Evolutionary conservation across 1,139 yeast genomes (phyloP).

Genomic region (Suhomyces guaymorum): DNA sequence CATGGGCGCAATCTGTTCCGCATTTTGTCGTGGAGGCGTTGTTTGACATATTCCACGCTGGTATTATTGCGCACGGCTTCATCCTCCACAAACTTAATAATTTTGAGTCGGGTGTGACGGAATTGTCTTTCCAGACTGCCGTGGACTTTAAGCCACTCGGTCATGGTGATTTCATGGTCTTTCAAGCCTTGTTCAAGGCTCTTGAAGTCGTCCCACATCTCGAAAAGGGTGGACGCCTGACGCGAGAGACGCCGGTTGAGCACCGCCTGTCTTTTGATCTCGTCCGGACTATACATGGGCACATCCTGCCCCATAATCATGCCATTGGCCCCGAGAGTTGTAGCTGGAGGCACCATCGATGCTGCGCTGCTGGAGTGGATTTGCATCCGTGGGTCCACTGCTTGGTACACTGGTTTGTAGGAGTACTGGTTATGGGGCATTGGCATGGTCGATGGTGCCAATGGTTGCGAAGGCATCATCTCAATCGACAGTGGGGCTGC

Average conservation of each 20-base stretch:
- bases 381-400: not conserved
- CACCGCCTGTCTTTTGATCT: constrained; percentile 24
- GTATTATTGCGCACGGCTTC: constrained; percentile 29
- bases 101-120: constrained; percentile 36
- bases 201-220: constrained; percentile 45
- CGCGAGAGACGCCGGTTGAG: constrained; percentile 32
- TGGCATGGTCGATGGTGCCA: no score
- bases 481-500: no score
- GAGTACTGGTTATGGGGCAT: constrained; percentile 1
- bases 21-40: constrained; percentile 35
- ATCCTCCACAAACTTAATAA: constrained; percentile 36
- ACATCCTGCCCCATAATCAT: no score
- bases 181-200: constrained; percentile 31
- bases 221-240: constrained; percentile 35
- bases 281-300: constrained; percentile 11
- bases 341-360: constrained; percentile 1
- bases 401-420: constrained; percentile 1
- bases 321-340: no score
- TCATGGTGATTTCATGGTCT: constrained; percentile 30
- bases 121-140: constrained; percentile 39
- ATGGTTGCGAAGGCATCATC: no score
- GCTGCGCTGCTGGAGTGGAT: not conserved
- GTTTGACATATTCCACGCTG: constrained; percentile 31
- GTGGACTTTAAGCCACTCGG: constrained; percentile 41
- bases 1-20: constrained; percentile 36